phyloP scores from a whole-genome alignment of 257 asterid species.

The Nicotiana noctiflora region DNA sequence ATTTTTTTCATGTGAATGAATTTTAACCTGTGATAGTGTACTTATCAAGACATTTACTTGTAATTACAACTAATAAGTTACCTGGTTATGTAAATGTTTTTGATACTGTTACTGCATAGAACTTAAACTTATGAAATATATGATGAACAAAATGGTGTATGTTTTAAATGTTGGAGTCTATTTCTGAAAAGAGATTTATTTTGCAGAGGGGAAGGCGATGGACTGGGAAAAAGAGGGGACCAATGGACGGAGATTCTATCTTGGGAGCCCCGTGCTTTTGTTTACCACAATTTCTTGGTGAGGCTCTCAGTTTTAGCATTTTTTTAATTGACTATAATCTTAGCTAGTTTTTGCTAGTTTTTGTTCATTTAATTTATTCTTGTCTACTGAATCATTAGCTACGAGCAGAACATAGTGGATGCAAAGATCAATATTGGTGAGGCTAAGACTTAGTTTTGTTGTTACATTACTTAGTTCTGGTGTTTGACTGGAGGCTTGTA shows the following conservation, averaged over 20 bases:
- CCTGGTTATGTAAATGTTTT: too few species aligned
- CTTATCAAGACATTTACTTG: too few species aligned
- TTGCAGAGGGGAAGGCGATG: slow-evolving; percentile 38
- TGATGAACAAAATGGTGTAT: background rate
- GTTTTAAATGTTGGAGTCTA: background rate
- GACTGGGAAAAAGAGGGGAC: slow-evolving; percentile 47
- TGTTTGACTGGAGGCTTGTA: background rate
- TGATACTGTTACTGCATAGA: too few species aligned
- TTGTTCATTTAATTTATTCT: background rate
- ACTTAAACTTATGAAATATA: too few species aligned
- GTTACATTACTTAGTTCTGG: background rate
- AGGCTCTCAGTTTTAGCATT: background rate
- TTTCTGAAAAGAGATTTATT: background rate
- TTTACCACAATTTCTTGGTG: slow-evolving; percentile 78
- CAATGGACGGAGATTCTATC: slow-evolving; percentile 73
- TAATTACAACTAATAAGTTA: too few species aligned
- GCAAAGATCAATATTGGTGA: background rate
- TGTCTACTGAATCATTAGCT: background rate
- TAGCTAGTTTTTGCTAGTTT: background rate
- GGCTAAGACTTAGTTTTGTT: background rate
- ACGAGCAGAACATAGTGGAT: background rate
- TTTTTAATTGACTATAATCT: background rate
- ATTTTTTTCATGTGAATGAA: too few species aligned
- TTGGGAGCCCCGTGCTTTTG: slow-evolving; percentile 74
- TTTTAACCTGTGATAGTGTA: too few species aligned